Base-by-base conservation (phyloP, 345 rosid species). In the Acer yangbiense region DNA sequence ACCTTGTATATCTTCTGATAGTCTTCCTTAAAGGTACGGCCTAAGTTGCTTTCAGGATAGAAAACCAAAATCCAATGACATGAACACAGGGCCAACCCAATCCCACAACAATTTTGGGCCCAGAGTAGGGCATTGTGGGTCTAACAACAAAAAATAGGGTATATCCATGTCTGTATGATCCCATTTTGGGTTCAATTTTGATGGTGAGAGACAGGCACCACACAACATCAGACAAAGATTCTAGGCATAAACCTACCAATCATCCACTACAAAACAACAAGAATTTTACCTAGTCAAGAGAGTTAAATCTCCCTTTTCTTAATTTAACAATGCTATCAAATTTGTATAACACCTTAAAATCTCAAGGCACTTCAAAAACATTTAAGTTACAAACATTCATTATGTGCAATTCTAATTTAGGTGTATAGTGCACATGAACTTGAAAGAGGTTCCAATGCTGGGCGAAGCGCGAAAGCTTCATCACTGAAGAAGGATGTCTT, bases 381-480 rank as follows among this genome's bases (percentile, higher is more conserved):
- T 35, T 35, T 7, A 46, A 63, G 77, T 77, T 82, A 82, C 86
- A 78, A 71, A 71, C 78, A 83, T 82, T 77, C 52, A 70, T 78
- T 73, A 81, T 78, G 84, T 76, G 81, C 87, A 82, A 27, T 70
- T 52, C 79, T 75, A 77, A 75, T 61, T 63, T 65, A 7, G 73
- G 72, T 44, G 79, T 79, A 23, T 23, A 79, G 29, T 70, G 66
- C 57, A 80, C 62, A 80, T 66, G 16, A 82, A 63, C 65, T 25
- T 23, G 14, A 74, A 54, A 55, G 41, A 4, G 46, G 50, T 32
- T 73, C 69, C 20, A 54, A 32, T 60, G 41, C 69, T 20, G 52
- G 39, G 43, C 39, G 27, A 10, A 17, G 10, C 27, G 1, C 50
- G 0, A 6, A 25, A 25, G 8, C 58, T 61, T 64, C 43, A 25